Base-by-base conservation (phyloP, 805 yeast genomes). In the Schwanniomyces yamadae region DNA sequence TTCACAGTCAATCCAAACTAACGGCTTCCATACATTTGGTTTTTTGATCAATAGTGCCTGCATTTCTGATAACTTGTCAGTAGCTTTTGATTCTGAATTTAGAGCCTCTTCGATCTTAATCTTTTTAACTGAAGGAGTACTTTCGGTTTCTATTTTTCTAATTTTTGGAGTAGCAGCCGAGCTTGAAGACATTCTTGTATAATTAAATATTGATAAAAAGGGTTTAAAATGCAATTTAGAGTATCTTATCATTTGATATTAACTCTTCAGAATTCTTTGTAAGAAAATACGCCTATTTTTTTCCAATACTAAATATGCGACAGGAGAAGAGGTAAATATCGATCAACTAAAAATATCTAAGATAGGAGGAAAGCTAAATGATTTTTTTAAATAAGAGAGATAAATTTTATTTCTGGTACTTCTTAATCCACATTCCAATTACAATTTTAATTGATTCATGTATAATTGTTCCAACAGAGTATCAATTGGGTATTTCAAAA, bases 1-100 rank as follows among this genome's bases (percentile, higher is more conserved):
- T 58, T 93, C 99, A 61, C 98, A 93, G 63, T 93, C 99, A 12
- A 93, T 73, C 99, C 99, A 93, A 4, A 93, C 95, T 13, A 91
- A 69, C 1, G 72, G 72, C 36, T 58, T 55, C 39, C 39, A 34
- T 16, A 37, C 28, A 13, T 28, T 28, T 6, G 26, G n/a, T 13
- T 33, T 37, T 21, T 25, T 30, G 14, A 25, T 16, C 15, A 35
- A 16, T 19, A 35, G 20, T 17, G 18, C 17, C 25, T 22, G 19
- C 39, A 35, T 35, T 25, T 24, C 33, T 4, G 20, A 28, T 11
- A 28, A 11, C 5, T 28, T 28, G 17, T 28, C 31, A 3, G 31
- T 18, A 28, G 23, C 17, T 5, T n/a, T 28, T n/a, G 23, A 4
- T 11, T 14, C 4, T 5, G 23, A 6, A 9, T 18, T 28, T 5